A percentile compares a stretch with the other conserved stretches of the same genome.
Evolutionary conservation across 306 rosid species (phyloP).

Genomic region (Sphenostylis stenocarpa): DNA sequence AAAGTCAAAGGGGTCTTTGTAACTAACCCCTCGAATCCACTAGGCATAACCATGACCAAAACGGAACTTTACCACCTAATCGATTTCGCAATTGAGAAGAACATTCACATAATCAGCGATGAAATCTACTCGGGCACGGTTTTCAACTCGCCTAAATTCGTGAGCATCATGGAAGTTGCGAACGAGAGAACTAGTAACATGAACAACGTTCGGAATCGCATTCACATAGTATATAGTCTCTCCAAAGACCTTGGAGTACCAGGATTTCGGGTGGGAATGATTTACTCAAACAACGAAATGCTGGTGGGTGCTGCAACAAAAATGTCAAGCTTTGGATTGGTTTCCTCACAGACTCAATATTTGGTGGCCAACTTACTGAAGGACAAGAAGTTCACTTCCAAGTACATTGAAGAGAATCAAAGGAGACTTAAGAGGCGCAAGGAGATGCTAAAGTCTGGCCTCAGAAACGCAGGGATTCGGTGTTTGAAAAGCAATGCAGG

Average conservation of each 20-base stretch:
- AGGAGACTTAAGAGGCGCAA: slow-evolving; percentile 47
- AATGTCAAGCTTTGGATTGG: slow-evolving; percentile 91
- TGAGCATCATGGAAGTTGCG: slow-evolving; percentile 51
- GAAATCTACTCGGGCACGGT: slow-evolving; percentile 83
- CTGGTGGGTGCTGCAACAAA: slow-evolving; percentile 71
- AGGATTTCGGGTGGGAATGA: slow-evolving; percentile 79
- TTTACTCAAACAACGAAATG: slow-evolving; percentile 56
- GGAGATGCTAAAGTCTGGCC: slow-evolving; percentile 53
- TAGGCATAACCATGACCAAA: slow-evolving; percentile 65
- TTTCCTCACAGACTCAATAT: slow-evolving; percentile 81
- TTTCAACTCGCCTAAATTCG: slow-evolving; percentile 51
- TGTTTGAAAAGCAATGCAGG: slow-evolving; percentile 77
- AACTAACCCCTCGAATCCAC: slow-evolving; percentile 86
- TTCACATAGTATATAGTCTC: slow-evolving; percentile 73
- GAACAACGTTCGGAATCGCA: slow-evolving; percentile 22
- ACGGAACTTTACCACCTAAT: slow-evolving; percentile 54
- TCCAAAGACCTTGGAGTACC: slow-evolving; percentile 80
- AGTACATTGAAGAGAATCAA: slow-evolving; percentile 48
- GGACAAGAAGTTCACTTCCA: slow-evolving; percentile 46
- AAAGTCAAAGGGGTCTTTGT: slow-evolving; percentile 71
- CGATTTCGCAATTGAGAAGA: slow-evolving; percentile 50
- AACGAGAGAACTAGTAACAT: slow-evolving; percentile 2
- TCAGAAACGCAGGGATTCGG: slow-evolving; percentile 48
- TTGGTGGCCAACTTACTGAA: slow-evolving; percentile 52
- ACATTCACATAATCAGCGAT: slow-evolving; percentile 71